Percentiles rank a stretch among this genome's conserved stretches.
Evolutionary conservation across 139 green algal genomes (phyloP).

Genomic region (Chlamydomonas incerta): DNA sequence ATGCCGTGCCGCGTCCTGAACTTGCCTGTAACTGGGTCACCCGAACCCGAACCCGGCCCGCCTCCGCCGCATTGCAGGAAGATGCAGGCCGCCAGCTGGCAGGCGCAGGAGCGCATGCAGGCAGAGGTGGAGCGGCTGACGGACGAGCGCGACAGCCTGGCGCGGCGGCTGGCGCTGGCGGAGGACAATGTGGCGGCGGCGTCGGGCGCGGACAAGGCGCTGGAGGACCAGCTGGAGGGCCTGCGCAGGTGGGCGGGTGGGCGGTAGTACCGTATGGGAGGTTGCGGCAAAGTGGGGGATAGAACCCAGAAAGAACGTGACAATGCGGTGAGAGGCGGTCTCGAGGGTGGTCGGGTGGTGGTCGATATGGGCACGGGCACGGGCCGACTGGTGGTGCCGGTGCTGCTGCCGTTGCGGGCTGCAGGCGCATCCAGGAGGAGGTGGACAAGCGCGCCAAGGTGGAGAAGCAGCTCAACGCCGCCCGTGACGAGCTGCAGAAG

Average conservation of each 20-base stretch:
- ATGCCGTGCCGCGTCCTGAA: no score
- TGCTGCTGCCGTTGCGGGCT: no score
- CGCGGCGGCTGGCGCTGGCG: constrained; percentile 19
- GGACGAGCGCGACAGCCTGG: constrained; percentile 34
- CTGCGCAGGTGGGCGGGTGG: not conserved
- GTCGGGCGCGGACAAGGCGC: not conserved
- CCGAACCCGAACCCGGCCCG: not conserved
- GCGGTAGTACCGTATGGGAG: no score
- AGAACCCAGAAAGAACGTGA: no score
- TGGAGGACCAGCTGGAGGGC: not conserved
- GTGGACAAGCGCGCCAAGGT: constrained; percentile 17
- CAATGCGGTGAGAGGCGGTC: no score
- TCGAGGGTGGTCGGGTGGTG: no score
- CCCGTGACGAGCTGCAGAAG: constrained; percentile 24
- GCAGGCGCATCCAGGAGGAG: constrained; percentile 51
- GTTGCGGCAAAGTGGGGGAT: not conserved
- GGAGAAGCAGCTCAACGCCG: constrained; percentile 32
- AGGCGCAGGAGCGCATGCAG: constrained; percentile 64
- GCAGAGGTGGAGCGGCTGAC: constrained; percentile 21
- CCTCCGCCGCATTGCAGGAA: constrained; percentile 41
- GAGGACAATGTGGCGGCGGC: constrained; percentile 36
- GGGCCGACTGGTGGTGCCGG: no score
- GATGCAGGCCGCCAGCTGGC: constrained; percentile 70
- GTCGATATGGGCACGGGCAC: no score
- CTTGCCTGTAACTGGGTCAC: no score